These are phyloP conservation scores for Vanrija pseudolonga DNA, from an alignment of 1,284 basidiomycete species.

Conservation along the genomic window DNA sequence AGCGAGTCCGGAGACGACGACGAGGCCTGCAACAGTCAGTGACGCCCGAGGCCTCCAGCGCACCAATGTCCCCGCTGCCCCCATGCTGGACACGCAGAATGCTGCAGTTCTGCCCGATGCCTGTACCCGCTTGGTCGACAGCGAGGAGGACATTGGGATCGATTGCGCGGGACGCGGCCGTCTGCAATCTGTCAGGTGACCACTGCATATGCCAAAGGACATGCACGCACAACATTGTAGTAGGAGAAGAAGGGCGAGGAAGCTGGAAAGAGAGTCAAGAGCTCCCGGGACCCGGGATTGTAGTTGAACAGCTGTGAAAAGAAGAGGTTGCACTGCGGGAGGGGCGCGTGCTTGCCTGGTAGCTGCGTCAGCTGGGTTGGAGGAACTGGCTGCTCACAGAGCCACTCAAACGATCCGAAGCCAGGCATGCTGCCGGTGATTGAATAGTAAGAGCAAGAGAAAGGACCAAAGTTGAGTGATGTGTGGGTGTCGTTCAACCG, in stretches of 20 bases:
- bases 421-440: neutral
- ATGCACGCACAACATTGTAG: slow-evolving; percentile 32
- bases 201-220: neutral
- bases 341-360: slow-evolving; percentile 40
- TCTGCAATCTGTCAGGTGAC: slow-evolving; percentile 8
- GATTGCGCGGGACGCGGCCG: slow-evolving; percentile 12
- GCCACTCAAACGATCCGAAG: slow-evolving; percentile 45
- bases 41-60: too few relatives aligned
- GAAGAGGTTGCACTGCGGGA: slow-evolving; percentile 52
- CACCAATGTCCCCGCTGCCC: slow-evolving; percentile 44
- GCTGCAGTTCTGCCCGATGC: slow-evolving; percentile 38
- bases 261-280: slow-evolving; percentile 30
- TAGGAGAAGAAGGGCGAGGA: slow-evolving; percentile 26
- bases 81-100: slow-evolving; percentile 34
- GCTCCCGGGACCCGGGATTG: slow-evolving; percentile 1
- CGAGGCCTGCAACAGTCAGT: slow-evolving; percentile 26
- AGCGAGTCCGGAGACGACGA: slow-evolving; percentile 37
- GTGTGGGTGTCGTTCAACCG: neutral
- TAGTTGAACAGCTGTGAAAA: slow-evolving; percentile 44
- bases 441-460: neutral
- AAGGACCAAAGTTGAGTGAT: neutral
- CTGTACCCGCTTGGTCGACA: slow-evolving; percentile 28
- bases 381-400: slow-evolving; percentile 32
- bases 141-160: slow-evolving; percentile 35
- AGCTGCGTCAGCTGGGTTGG: neutral